Conservation (phyloP, 2,329 filamentous ascomycete species). For the Aspergillus glaucus region DNA sequence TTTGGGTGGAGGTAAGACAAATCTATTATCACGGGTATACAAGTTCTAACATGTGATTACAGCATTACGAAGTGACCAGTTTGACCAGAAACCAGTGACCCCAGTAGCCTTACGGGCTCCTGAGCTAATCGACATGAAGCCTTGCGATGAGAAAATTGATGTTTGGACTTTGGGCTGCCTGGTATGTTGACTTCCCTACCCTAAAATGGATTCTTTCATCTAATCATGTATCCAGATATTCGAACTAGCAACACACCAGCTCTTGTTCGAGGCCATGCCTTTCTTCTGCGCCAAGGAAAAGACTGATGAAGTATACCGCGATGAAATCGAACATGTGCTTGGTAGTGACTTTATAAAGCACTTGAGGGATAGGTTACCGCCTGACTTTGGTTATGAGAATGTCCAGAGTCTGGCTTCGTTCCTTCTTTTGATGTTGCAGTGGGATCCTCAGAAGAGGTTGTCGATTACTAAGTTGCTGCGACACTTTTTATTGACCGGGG, state of each 20-base stretch:
- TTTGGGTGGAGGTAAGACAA: too few relatives aligned
- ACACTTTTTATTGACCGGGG: background rate
- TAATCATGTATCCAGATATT: background rate
- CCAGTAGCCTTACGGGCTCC: slow-evolving; percentile 13
- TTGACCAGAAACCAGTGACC: slow-evolving; percentile 9
- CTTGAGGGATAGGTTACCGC: slow-evolving; percentile 3
- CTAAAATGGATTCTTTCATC: background rate
- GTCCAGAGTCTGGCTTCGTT: slow-evolving; percentile 2
- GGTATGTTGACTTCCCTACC: slow-evolving; percentile 7
- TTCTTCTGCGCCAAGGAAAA: slow-evolving; percentile 2
- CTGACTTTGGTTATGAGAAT: slow-evolving; percentile 5
- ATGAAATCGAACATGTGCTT: background rate
- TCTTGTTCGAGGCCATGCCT: background rate
- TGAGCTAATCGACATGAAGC: slow-evolving; percentile 10
- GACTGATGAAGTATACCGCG: background rate
- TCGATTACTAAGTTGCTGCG: slow-evolving; percentile 4
- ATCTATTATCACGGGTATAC: too few relatives aligned
- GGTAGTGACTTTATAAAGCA: background rate
- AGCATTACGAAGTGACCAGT: background rate
- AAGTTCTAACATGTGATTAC: slow-evolving; percentile 2
- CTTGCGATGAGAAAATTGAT: slow-evolving; percentile 13
- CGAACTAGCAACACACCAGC: background rate
- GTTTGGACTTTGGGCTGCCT: slow-evolving; percentile 18
- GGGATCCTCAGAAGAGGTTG: slow-evolving; percentile 2
- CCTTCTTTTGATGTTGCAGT: slow-evolving; percentile 6